Evolutionary conservation across 306 rosid species (phyloP).

Genomic region (Glycine soja): DNA sequence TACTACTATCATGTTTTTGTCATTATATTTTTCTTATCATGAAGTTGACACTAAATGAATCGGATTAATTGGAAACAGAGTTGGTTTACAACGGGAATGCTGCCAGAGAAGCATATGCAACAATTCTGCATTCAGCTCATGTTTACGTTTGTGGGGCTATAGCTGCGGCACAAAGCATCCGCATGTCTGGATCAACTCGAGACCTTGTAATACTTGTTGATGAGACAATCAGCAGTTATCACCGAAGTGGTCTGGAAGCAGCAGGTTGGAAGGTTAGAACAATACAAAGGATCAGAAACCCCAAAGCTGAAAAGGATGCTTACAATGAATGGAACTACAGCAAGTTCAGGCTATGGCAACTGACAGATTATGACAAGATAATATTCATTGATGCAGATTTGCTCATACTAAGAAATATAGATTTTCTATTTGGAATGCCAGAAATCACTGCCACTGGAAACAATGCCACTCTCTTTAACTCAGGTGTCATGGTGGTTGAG

Average conservation of each 20-base stretch:
- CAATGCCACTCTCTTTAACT: slow-evolving; percentile 89
- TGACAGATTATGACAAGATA: slow-evolving; percentile 92
- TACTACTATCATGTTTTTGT: slow-evolving; percentile 14
- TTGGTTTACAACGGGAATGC: slow-evolving; percentile 68
- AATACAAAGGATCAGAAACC: slow-evolving; percentile 87
- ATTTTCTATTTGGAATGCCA: slow-evolving; percentile 85
- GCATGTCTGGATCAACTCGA: slow-evolving; percentile 84
- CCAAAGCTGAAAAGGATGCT: slow-evolving; percentile 95
- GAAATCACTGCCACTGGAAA: slow-evolving; percentile 95
- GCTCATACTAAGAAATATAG: slow-evolving; percentile 81
- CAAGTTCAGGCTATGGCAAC: slow-evolving; percentile 94
- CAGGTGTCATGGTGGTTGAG: slow-evolving; percentile 97
- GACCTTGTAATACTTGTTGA: slow-evolving; percentile 96
- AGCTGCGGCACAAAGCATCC: slow-evolving; percentile 93
- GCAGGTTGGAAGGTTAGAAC: slow-evolving; percentile 95
- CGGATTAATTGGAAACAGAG: slow-evolving; percentile 62
- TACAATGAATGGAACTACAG: slow-evolving; percentile 99
- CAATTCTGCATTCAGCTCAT: slow-evolving; percentile 94
- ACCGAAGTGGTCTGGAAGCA: slow-evolving; percentile 87
- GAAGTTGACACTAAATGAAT: slow-evolving; percentile 28
- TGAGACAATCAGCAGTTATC: slow-evolving; percentile 78
- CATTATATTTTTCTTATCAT: slow-evolving; percentile 9
- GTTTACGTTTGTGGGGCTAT: slow-evolving; percentile 95
- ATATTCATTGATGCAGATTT: slow-evolving; percentile 94
- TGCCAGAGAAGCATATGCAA: slow-evolving; percentile 86